Base-by-base conservation (phyloP, 2,329 filamentous ascomycete species). In the Cercospora canescens region DNA sequence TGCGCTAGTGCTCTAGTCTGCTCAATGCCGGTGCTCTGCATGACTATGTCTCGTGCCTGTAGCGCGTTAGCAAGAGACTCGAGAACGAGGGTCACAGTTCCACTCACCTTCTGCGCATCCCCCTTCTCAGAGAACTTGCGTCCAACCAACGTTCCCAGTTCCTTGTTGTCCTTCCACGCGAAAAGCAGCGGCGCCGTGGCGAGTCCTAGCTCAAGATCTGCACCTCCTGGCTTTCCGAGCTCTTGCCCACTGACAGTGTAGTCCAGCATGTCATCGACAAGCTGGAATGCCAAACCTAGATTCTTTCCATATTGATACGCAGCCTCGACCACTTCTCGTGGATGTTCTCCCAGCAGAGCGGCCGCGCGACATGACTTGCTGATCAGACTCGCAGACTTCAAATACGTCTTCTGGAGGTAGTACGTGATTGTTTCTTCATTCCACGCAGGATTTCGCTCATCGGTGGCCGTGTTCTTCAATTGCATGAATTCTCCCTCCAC, bases 401-500 rank as follows among this genome's bases (percentile, higher is more conserved):
- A 86, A 76, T 99, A 99, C 30, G 95, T 99, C 85, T 99, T 99
- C 77, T 97, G 93, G 59, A 99, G 84, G 78, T 99, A 99, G 81
- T 99, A 98, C 28, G 88, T 87, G 68, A 99, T 86, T 1, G 93
- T 91, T 61, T 97, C 92, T 75, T 97, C 92, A 1, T 91, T 95
- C 87, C 91, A 98, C 9, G 86, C 82, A 1, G 94, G 94, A 72
- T 91, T 89, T 70, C 87, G 85, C 83, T 98, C 94, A 77, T 97
- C 94, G 70, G 87, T 85, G 54, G 91, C 92, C 1, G 95, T 98
- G 80, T 99, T 99, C 82, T 97, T 96, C 73, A 99, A 84, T 83
- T 99, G 95, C 95, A 99, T 99, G 83, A 99, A 98, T 80, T 99
- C 95, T 76, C 95, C 95, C 81, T 99, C 95, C 21, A 99, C 94